These are phyloP conservation scores for Pleurotus ostreatus DNA, from an alignment of 768 basidiomycete genomes.

Conservation along the genomic window DNA sequence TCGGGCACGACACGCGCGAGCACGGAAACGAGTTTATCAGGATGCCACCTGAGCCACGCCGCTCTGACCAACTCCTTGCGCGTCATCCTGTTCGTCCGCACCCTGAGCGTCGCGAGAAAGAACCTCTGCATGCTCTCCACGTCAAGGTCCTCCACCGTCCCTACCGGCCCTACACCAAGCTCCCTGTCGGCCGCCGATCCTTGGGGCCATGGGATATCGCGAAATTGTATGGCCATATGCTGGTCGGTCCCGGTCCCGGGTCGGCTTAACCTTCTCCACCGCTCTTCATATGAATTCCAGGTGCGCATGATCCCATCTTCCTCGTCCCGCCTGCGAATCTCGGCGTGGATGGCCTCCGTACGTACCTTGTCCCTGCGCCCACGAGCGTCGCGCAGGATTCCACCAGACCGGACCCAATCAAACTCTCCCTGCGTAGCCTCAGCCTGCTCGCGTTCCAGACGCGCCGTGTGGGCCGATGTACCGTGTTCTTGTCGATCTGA, in stretches of 20 bases:
- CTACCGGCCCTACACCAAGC: not conserved
- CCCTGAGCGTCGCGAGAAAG: slow-evolving; percentile 39
- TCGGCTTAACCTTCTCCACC: slow-evolving; percentile 41
- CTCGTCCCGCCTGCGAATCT: slow-evolving; percentile 39
- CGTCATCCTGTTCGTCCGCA: slow-evolving; percentile 36
- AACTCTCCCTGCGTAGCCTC: slow-evolving; percentile 48
- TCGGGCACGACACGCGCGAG: slow-evolving; percentile 37
- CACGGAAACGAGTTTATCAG: slow-evolving; percentile 53
- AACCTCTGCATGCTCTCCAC: slow-evolving; percentile 46
- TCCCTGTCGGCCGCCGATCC: slow-evolving; percentile 5
- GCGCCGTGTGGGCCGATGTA: not conserved
- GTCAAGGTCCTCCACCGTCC: slow-evolving; percentile 16
- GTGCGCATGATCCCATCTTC: slow-evolving; percentile 32
- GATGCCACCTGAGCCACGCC: slow-evolving; percentile 65
- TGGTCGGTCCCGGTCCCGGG: slow-evolving; percentile 2
- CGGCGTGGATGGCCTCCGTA: slow-evolving; percentile 43
- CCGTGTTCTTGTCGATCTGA: slow-evolving; percentile 1
- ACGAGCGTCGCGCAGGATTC: slow-evolving; percentile 44
- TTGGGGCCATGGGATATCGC: slow-evolving; percentile 65
- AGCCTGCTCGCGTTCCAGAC: slow-evolving; percentile 28
- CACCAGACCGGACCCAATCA: slow-evolving; percentile 58
- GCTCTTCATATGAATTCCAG: slow-evolving; percentile 52
- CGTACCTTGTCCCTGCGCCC: slow-evolving; percentile 48
- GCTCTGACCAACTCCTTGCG: slow-evolving; percentile 52
- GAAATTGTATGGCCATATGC: slow-evolving; percentile 31